Percentiles rank a stretch among this genome's conserved stretches.
Evolutionary conservation across 768 basidiomycete species (phyloP).

Genomic region (Epithele typhae): DNA sequence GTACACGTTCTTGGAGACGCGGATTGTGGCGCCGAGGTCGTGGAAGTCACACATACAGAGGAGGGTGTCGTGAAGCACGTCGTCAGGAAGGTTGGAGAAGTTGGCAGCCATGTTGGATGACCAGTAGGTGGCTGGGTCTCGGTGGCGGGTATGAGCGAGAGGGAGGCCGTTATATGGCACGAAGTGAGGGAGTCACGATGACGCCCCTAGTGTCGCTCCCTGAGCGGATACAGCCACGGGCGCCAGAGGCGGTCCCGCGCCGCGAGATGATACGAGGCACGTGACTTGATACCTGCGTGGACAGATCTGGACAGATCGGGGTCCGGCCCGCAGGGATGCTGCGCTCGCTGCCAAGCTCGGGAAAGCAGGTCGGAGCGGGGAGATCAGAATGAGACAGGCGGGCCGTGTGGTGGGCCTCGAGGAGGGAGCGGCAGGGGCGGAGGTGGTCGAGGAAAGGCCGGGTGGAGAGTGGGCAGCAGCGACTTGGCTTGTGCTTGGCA

Average conservation of each 20-base stretch:
- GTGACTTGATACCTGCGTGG: background rate
- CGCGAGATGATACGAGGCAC: background rate
- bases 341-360: too few species aligned
- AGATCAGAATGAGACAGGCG: too few species aligned
- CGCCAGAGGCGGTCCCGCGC: background rate
- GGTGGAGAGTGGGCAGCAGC: background rate
- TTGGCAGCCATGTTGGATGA: constrained; percentile 2
- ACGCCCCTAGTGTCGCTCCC: too few species aligned
- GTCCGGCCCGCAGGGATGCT: too few species aligned
- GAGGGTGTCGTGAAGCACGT: constrained; percentile 23
- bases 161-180: too few species aligned
- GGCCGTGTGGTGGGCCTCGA: too few species aligned
- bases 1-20: constrained; percentile 17
- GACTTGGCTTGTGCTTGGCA: constrained; percentile 17
- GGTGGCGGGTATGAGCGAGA: background rate
- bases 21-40: constrained; percentile 18
- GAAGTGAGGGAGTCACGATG: too few species aligned
- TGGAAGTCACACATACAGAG: constrained; percentile 17
- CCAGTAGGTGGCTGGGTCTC: too few species aligned
- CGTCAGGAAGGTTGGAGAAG: constrained; percentile 9
- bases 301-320: too few species aligned
- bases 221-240: too few species aligned
- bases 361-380: too few species aligned
- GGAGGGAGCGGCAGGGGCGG: too few species aligned
- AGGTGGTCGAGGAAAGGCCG: background rate